These are phyloP conservation scores for Rhodotorula sp. DNA, from an alignment of 1,284 basidiomycete species.

Conservation along the genomic window DNA sequence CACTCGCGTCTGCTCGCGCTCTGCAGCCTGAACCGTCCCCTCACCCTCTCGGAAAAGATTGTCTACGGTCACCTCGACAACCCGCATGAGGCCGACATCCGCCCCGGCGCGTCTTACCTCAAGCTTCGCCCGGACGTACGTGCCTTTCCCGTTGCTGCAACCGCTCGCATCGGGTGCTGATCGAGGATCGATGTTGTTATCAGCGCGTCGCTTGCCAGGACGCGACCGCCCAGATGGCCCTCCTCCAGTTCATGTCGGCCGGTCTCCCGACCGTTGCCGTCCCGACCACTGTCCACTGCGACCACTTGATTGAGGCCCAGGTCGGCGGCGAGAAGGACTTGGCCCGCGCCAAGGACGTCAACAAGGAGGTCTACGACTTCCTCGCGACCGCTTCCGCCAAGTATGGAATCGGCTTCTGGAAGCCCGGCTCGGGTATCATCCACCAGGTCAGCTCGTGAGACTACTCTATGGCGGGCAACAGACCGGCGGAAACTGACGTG, in stretches of 20 bases:
- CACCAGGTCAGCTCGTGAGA: conserved; percentile 42
- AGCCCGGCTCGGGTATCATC: conserved; percentile 88
- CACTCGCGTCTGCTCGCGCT: not conserved
- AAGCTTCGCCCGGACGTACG: conserved; percentile 92
- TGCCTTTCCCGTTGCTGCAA: conserved; percentile 80
- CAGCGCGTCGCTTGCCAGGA: conserved; percentile 99
- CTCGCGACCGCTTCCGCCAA: conserved; percentile 96
- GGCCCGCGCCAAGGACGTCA: conserved; percentile 84
- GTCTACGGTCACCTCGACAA: conserved; percentile 98
- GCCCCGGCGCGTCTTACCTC: conserved; percentile 84
- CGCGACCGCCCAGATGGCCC: conserved; percentile 97
- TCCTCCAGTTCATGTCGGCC: conserved; percentile 99
- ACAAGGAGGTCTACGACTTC: conserved; percentile 99
- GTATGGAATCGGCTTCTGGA: conserved; percentile 99
- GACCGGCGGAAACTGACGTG: not conserved
- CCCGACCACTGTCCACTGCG: conserved; percentile 97
- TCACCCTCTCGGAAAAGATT: conserved; percentile 98
- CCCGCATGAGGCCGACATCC: conserved; percentile 82
- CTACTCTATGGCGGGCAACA: not conserved
- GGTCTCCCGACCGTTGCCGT: conserved; percentile 97
- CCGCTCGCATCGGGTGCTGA: conserved; percentile 53
- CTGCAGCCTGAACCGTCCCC: conserved; percentile 79
- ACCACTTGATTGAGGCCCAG: conserved; percentile 98
- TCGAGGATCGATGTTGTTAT: conserved; percentile 16
- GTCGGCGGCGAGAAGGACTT: conserved; percentile 90